Evolutionary conservation across 2,329 filamentous ascomycete genomes (phyloP).

Genomic region (Pseudogymnoascus sp.): DNA sequence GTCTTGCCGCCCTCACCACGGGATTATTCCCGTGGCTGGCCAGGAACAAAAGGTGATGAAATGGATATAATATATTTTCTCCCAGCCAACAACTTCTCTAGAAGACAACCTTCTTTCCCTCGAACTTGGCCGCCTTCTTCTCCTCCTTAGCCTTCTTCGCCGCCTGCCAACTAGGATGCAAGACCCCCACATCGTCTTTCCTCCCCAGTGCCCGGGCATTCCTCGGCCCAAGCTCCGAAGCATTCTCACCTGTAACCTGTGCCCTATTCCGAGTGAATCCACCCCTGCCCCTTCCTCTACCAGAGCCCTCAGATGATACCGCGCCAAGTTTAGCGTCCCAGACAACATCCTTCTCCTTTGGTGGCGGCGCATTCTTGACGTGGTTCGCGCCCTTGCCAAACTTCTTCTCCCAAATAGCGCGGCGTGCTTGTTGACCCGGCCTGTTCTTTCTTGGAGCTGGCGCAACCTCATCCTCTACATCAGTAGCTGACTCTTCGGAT

Average conservation of each 20-base stretch:
- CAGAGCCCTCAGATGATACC: slow-evolving; percentile 16
- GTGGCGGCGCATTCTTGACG: slow-evolving; percentile 20
- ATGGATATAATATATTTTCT: neutral
- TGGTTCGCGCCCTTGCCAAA: slow-evolving; percentile 55
- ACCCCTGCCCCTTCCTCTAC: slow-evolving; percentile 8
- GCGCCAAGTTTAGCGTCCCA: slow-evolving; percentile 54
- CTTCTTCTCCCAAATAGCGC: slow-evolving; percentile 74
- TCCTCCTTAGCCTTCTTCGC: slow-evolving; percentile 52
- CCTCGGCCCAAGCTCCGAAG: slow-evolving; percentile 21
- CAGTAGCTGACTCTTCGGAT: slow-evolving; percentile 56
- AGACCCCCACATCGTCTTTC: slow-evolving; percentile 40
- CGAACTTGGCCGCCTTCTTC: slow-evolving; percentile 43
- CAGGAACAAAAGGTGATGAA: neutral
- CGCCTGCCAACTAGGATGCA: slow-evolving; percentile 55
- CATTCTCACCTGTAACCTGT: slow-evolving; percentile 23
- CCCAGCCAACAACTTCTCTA: slow-evolving; percentile 31
- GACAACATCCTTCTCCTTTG: slow-evolving; percentile 36
- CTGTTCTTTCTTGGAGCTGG: slow-evolving; percentile 59
- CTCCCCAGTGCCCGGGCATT: slow-evolving; percentile 24
- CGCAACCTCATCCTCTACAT: slow-evolving; percentile 51
- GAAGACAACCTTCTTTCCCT: slow-evolving; percentile 51
- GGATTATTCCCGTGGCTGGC: neutral
- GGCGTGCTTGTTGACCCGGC: slow-evolving; percentile 67
- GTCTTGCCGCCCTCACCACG: slow-evolving; percentile 1
- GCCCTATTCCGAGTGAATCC: slow-evolving; percentile 11